Base-by-base conservation (phyloP, 2,329 filamentous ascomycete genomes). In the Aspergillus piperis region DNA sequence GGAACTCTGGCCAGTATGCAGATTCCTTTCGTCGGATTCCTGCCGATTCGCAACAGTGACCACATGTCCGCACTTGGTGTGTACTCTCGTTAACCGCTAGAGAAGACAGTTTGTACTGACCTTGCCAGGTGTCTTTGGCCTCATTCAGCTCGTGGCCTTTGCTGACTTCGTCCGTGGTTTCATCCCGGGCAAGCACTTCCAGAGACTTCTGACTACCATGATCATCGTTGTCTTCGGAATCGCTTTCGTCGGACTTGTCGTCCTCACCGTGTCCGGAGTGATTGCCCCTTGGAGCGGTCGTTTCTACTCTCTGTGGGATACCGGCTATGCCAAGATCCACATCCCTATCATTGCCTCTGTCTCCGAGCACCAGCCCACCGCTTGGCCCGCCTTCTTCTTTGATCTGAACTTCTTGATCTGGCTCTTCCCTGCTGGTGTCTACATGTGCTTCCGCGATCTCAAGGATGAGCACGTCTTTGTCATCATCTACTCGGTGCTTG, bases 321-420 rank as follows among this genome's bases (percentile, higher is more conserved):
- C 95, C 5, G 90, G 92, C 70, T 99, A 99, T 75, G 95, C 95
- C 71, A 99, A 99, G 84, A 96, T 98, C 65, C 95, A 99, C 74
- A 99, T 99, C 74, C 95, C 95, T 63, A 99, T 99, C 74, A 99
- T 99, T 76, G 95, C 95, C 3, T 99, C 95, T n/a, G 95, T 99
- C 50, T 99, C 95, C 1, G 95, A 99, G 81, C 95, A 99, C 81
- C 95, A 99, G 81, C 95, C 95, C 57, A 99, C 95, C 39, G 95
- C 95, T 47, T 99, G 95, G 95, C 95, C 95, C 2, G 92, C 96
- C 15, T 99, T 97, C 84, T 99, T 99, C 83, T 99, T 99, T 77
- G 95, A 99, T 72, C 84, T 99, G 69, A 97, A 96, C 82, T 88
- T 99, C 82, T 85, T 99, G 71, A 96, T 99, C 80, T 99, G 95